Base-by-base conservation (phyloP, 2,329 filamentous ascomycete species). In the Fusarium tuaranense region DNA sequence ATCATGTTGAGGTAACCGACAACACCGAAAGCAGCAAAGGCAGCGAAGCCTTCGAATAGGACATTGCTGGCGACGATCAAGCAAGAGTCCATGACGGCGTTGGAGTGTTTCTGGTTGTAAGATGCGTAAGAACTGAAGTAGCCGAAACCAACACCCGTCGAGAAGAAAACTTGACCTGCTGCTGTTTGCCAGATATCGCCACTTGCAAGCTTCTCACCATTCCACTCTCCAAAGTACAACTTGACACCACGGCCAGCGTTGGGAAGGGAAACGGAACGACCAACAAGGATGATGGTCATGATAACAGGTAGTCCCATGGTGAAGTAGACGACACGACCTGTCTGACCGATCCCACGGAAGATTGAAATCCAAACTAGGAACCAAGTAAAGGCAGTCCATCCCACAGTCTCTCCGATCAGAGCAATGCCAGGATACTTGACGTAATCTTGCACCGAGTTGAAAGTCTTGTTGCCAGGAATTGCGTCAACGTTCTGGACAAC, bases 241-340 rank as follows among this genome's bases (percentile, higher is more conserved):
- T 83, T 86, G 38, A 90, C 82, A 7, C 89, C 89, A 30, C 85
- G 85, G 1, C 83, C 76, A 0, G 89, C 89, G 74, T 90, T 90
- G 0, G 86, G 84, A 0, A 90, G 86, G 0, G 89, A 90, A 1
- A 87, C 78, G 0, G 87, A 84, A 2, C 89, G 86, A 20, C 88
- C 89, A 57, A 91, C 85, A 30, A 91, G 83, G 65, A 90, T 86
- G 70, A 91, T 84, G 3, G 87, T 90, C 16, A 88, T 87, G 68
- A 89, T 81, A 60, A 91, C 89, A 0, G 89, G 89, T 7, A 91
- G 78, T 1, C 88, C 88, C 88, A 91, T 90, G n/a, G 88, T 90
- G 79, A 89, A 89, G 81, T 90, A 91, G 7, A 90, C 88, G 12
- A 90, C 89, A 7, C 88, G 85, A 2, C 89, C 89, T 2, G 89